Evolutionary conservation across 1,139 yeast genomes (phyloP).

Genomic region (Yamadazyma friedrichii): DNA sequence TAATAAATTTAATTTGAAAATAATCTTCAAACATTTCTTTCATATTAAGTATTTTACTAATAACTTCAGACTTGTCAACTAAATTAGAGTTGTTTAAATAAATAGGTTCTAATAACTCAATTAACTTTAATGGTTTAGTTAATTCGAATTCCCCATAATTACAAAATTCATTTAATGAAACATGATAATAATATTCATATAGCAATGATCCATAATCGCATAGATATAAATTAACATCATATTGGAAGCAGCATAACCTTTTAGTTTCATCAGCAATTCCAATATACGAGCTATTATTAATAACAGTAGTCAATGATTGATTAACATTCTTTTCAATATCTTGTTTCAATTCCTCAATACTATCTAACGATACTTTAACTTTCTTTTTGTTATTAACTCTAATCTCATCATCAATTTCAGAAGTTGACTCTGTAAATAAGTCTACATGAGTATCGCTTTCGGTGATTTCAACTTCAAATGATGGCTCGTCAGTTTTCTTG

Average conservation of each 20-base stretch:
- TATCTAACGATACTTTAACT: conserved; percentile 49
- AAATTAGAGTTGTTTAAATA: conserved; percentile 16
- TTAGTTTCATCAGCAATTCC: conserved; percentile 77
- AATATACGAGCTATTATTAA: conserved; percentile 70
- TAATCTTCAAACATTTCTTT: conserved; percentile 80
- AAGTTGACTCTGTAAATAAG: not conserved
- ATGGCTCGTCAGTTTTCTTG: not conserved
- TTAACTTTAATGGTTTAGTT: conserved; percentile 33
- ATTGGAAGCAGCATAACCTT: conserved; percentile 78
- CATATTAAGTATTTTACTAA: conserved; percentile 43
- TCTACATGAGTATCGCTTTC: not conserved
- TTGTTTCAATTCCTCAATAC: conserved; percentile 54
- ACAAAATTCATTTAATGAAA: conserved; percentile 73
- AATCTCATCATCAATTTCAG: conserved; percentile 2
- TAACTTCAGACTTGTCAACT: conserved; percentile 18
- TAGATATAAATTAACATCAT: conserved; percentile 71
- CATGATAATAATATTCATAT: conserved; percentile 75
- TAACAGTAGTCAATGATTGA: conserved; percentile 58
- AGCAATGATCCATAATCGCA: conserved; percentile 78
- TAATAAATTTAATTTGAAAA: conserved; percentile 51
- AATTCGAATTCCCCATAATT: conserved; percentile 71
- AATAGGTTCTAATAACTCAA: conserved; percentile 27
- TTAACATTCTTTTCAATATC: conserved; percentile 50
- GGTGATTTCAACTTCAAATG: not conserved
- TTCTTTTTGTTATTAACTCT: conserved; percentile 14